These are phyloP conservation scores for Salvia sclarea DNA, from an alignment of 305 asterid species.

Conservation along the genomic window DNA sequence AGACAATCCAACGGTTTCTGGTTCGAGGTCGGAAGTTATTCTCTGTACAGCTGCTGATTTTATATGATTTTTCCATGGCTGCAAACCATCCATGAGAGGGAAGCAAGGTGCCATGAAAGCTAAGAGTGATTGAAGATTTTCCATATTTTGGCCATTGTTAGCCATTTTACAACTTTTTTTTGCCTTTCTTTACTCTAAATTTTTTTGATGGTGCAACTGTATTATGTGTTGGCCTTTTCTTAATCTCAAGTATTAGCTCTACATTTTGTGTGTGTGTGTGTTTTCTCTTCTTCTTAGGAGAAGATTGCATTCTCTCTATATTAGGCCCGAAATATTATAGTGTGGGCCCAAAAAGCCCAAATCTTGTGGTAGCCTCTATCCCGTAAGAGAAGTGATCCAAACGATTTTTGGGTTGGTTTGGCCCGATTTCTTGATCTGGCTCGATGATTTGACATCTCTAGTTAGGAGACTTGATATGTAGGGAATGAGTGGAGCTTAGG, in stretches of 20 bases:
- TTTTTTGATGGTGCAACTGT: slow-evolving; percentile 1
- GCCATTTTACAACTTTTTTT: background rate
- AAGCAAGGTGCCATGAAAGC: slow-evolving; percentile 25
- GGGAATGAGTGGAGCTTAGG: slow-evolving; percentile 39
- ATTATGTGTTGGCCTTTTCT: background rate
- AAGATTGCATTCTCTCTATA: too few species aligned
- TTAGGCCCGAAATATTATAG: too few species aligned
- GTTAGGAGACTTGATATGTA: background rate
- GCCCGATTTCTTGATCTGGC: too few species aligned
- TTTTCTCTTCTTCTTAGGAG: too few species aligned
- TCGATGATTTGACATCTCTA: background rate
- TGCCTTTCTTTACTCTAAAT: background rate
- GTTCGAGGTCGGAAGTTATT: slow-evolving; percentile 25
- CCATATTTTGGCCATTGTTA: slow-evolving; percentile 27
- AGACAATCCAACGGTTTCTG: slow-evolving; percentile 5
- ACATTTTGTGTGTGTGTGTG: background rate
- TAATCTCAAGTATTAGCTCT: slow-evolving; percentile 5
- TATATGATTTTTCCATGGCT: slow-evolving; percentile 11
- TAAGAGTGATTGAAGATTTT: slow-evolving; percentile 24
- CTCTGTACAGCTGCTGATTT: slow-evolving; percentile 34
- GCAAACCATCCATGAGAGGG: background rate
- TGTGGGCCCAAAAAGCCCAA: too few species aligned
- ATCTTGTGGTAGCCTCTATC: too few species aligned
- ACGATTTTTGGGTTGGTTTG: too few species aligned
- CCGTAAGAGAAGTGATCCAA: too few species aligned